A percentile compares a stretch with the other conserved stretches of the same genome.
phyloP scores from a whole-genome alignment of 495 filamentous ascomycete species.

The Pyronema domesticum region DNA sequence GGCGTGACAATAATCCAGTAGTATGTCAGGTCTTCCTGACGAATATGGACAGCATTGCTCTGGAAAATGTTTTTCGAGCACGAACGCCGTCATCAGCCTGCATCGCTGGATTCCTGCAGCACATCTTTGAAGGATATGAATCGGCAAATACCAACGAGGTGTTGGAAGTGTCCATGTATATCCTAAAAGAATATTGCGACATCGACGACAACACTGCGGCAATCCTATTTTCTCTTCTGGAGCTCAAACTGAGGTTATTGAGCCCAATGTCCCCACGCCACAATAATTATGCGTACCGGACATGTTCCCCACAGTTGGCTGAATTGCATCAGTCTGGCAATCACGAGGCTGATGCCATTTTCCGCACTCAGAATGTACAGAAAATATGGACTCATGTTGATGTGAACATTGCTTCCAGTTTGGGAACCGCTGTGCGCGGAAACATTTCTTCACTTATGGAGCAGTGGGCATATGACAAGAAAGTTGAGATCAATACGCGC shows the following conservation, averaged over 20 bases:
- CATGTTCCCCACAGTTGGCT: too few relatives aligned
- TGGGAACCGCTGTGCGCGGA: conserved; percentile 26
- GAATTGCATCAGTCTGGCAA: too few relatives aligned
- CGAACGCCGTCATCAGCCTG: conserved; percentile 36
- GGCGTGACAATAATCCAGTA: conserved; percentile 64
- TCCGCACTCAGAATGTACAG: conserved; percentile 18
- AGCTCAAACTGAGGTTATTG: conserved; percentile 36
- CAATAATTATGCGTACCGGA: conserved; percentile 32
- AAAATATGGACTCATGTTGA: conserved; percentile 29
- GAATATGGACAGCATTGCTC: conserved; percentile 32
- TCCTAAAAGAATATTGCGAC: conserved; percentile 32
- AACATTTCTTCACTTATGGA: conserved; percentile 33
- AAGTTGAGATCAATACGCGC: conserved; percentile 30
- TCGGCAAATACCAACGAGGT: conserved; percentile 26
- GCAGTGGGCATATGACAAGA: conserved; percentile 28
- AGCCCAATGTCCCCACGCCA: conserved; percentile 40
- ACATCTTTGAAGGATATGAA: conserved; percentile 28
- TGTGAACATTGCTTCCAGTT: conserved; percentile 25
- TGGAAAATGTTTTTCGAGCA: conserved; percentile 38
- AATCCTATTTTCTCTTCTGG: conserved; percentile 36
- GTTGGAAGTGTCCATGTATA: conserved; percentile 29
- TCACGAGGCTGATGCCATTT: conserved; percentile 29
- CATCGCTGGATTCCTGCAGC: conserved; percentile 28
- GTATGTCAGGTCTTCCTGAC: conserved; percentile 38
- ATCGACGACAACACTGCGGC: conserved; percentile 29